Evolutionary conservation across 2,329 filamentous ascomycete species (phyloP).

Genomic region (Colletotrichum zoysiae): DNA sequence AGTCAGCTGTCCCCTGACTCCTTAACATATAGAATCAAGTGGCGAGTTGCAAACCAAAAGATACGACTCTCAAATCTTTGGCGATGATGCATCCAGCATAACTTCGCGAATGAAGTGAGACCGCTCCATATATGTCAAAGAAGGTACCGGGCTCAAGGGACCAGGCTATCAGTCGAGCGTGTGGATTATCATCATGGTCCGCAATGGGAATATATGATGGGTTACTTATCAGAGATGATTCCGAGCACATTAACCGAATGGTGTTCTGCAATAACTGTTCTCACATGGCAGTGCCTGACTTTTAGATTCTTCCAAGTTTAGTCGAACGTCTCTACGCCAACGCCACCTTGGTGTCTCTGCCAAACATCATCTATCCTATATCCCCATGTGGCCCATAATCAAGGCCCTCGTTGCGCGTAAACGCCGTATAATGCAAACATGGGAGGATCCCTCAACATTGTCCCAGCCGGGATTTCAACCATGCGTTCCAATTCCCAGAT

Average conservation of each 20-base stretch:
- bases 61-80: neutral
- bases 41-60: neutral
- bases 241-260: slow-evolving; percentile 1
- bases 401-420: slow-evolving; percentile 1
- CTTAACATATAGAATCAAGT: neutral
- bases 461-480: neutral
- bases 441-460: slow-evolving; percentile 1
- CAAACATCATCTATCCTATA: neutral
- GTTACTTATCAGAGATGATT: neutral
- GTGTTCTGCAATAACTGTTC: slow-evolving; percentile 4
- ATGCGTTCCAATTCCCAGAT: neutral
- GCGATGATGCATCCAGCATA: neutral
- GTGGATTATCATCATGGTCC: neutral
- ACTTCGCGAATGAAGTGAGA: neutral
- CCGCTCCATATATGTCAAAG: neutral
- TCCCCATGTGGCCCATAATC: neutral
- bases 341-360: slow-evolving; percentile 7
- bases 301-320: neutral
- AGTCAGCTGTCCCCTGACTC: neutral
- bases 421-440: slow-evolving; percentile 32
- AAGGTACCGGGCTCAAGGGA: neutral
- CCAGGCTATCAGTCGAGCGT: neutral
- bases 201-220: neutral
- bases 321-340: slow-evolving; percentile 7
- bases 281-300: neutral